Evolutionary conservation across 2,329 filamentous ascomycete species (phyloP), one percentile per base, ranked within the genome.

Genomic region (Cladophialophora carrionii): DNA sequence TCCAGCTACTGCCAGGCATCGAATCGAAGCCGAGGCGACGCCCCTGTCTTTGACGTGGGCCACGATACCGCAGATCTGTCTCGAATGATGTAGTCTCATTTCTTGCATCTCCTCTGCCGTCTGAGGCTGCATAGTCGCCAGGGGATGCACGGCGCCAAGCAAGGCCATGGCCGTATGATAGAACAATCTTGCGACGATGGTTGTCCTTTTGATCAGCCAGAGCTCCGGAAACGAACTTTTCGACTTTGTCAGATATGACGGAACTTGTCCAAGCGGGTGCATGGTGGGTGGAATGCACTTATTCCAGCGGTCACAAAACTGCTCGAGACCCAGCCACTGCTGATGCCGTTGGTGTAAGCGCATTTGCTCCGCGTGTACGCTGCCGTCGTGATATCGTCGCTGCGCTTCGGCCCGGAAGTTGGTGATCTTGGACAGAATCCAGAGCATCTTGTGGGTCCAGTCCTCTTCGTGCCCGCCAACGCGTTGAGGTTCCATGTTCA

Each of bases 401-500:
- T 88, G 86, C 12, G 68, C 65, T 17, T 85, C 86, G 14, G 90
- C 89, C 46, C 91, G 87, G 75, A 96, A 96, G 77, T 96, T 95
- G 70, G 89, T 87, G 56, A 96, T 87, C 75, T 93, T 96, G 55
- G 90, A 92, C 56, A 96, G 84, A 69, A 96, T 89, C 77, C 93
- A 96, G 46, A 97, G 82, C 68, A 96, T 96, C 31, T 91, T 87
- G 73, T 96, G 90, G 20, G 92, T 90, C 92, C 94, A 97, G 9
- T 89, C 74, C 73, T 96, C 91, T 76, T 96, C 92, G 43, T 86
- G 82, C 10, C 88, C 89, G 6, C 82, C 72, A 46, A 75, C 64
- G n/a, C 65, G 79, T 63, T 85, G 80, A 7, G 82, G 80, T 6
- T 79, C 78, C 72, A 95, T 89, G 71, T 90, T 85, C 82, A 95